These are phyloP conservation scores for Ilex aquifolium DNA, from an alignment of 257 asterid species.

Conservation along the genomic window DNA sequence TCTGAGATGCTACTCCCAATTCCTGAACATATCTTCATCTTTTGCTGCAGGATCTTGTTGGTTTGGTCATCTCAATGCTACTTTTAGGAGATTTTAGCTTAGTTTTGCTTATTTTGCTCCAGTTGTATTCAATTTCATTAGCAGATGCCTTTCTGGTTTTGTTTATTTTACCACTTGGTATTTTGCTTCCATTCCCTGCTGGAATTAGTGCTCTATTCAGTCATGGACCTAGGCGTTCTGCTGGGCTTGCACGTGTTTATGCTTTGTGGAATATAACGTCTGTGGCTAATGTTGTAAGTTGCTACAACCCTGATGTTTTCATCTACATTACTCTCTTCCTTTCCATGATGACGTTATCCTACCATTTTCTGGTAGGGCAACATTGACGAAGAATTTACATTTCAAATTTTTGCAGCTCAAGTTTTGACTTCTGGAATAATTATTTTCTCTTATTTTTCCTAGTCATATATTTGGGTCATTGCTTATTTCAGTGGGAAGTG, in stretches of 20 bases:
- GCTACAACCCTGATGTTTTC: neutral
- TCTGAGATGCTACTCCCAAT: neutral
- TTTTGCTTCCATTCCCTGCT: conserved; percentile 93
- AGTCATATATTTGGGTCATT: too few species aligned
- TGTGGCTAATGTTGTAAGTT: conserved; percentile 78
- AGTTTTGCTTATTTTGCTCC: conserved; percentile 93
- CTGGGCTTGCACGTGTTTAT: conserved; percentile 93
- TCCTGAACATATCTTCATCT: conserved; percentile 10
- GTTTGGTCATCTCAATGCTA: conserved; percentile 85
- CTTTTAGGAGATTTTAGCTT: conserved; percentile 97
- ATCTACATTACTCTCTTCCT: neutral
- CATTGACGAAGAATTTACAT: neutral
- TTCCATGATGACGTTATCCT: neutral
- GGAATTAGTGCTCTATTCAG: conserved; percentile 97
- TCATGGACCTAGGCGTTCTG: conserved; percentile 93
- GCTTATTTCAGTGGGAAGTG: too few species aligned
- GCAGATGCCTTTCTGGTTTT: conserved; percentile 79
- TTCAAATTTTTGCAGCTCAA: neutral
- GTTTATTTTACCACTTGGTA: conserved; percentile 81
- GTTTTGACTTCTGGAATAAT: too few species aligned
- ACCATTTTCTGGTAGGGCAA: neutral
- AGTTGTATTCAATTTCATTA: conserved; percentile 85
- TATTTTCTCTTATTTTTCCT: too few species aligned
- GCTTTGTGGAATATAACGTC: conserved; percentile 95
- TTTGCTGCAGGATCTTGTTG: conserved; percentile 92